phyloP scores from a whole-genome alignment of 2,329 filamentous ascomycete species.

The Paracamarosporium sp. region DNA sequence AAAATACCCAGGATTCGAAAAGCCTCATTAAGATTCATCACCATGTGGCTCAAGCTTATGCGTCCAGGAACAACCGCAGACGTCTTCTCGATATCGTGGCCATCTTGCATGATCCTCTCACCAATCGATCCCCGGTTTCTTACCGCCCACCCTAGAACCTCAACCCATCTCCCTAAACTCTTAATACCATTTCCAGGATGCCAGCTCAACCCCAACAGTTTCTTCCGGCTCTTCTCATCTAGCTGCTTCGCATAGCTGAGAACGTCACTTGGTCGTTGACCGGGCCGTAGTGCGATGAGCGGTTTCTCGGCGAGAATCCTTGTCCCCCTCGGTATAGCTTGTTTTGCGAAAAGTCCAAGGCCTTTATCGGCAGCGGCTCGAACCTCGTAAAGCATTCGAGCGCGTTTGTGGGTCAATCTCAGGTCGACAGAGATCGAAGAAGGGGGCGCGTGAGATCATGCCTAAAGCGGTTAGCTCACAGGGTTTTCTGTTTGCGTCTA shows the following conservation, averaged over 20 bases:
- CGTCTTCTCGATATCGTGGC: neutral
- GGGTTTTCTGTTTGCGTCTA: neutral
- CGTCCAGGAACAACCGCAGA: neutral
- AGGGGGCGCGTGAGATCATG: neutral
- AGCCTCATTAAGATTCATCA: neutral
- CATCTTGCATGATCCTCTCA: neutral
- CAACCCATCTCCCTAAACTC: neutral
- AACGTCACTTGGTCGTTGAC: constrained; percentile 1
- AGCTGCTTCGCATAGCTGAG: neutral
- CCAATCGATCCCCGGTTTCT: neutral
- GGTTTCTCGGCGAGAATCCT: constrained; percentile 5
- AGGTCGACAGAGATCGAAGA: neutral
- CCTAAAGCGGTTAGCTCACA: neutral
- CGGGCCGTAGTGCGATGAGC: neutral
- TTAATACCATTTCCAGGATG: neutral
- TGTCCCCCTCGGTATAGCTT: neutral
- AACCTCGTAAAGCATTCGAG: constrained; percentile 5
- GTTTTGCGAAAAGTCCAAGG: constrained; percentile 4
- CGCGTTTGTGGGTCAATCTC: neutral
- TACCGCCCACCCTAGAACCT: neutral
- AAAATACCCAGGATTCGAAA: constrained; percentile 4
- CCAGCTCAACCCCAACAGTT: neutral
- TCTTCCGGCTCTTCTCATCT: neutral
- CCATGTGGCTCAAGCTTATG: neutral
- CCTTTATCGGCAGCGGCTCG: constrained; percentile 6